Evolutionary conservation across 495 filamentous ascomycete genomes (phyloP).

Genomic region (Symbiotaphrina buchneri): DNA sequence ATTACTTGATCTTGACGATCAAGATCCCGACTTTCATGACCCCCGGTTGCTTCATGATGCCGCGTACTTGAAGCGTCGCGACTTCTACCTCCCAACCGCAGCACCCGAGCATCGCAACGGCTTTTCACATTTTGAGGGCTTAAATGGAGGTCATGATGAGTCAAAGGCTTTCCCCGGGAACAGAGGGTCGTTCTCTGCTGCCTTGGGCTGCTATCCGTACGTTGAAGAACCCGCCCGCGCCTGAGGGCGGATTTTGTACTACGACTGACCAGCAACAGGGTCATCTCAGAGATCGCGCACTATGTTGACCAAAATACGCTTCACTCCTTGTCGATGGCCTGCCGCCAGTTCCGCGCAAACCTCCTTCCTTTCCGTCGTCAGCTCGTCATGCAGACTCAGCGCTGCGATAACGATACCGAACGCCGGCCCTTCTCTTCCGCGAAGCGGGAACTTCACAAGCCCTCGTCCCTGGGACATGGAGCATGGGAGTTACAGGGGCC

Average conservation of each 20-base stretch:
- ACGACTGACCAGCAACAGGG: slow-evolving; percentile 20
- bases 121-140: neutral
- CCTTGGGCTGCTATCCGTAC: slow-evolving; percentile 82
- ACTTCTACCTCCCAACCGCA: neutral
- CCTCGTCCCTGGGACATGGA: slow-evolving; percentile 13
- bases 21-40: neutral
- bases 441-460: too few species aligned
- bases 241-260: slow-evolving; percentile 3
- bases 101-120: neutral
- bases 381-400: slow-evolving; percentile 49
- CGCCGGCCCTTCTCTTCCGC: slow-evolving; percentile 17
- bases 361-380: slow-evolving; percentile 53
- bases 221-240: slow-evolving; percentile 7
- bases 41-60: too few species aligned
- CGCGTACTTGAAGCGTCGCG: neutral
- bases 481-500: slow-evolving; percentile 10
- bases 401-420: slow-evolving; percentile 48
- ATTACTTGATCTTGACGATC: neutral
- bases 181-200: slow-evolving; percentile 33
- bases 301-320: slow-evolving; percentile 69
- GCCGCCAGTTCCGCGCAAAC: slow-evolving; percentile 52
- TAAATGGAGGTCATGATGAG: slow-evolving; percentile 1
- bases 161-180: slow-evolving; percentile 5
- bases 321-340: slow-evolving; percentile 56
- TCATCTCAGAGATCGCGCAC: slow-evolving; percentile 50